Evolutionary conservation across 2,329 filamentous ascomycete species (phyloP).

Genomic region (Fusarium siculi): DNA sequence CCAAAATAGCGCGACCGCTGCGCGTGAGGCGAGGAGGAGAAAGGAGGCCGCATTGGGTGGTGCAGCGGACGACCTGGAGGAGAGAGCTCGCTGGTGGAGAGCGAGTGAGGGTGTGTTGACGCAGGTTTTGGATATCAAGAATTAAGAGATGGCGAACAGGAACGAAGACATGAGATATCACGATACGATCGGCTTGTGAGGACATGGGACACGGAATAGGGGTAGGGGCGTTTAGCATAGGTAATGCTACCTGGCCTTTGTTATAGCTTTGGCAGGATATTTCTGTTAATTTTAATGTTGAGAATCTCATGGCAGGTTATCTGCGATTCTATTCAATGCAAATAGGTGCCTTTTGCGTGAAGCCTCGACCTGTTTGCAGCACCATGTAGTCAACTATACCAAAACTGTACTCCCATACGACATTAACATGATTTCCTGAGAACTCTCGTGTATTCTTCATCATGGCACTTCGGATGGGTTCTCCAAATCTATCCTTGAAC

Average conservation of each 20-base stretch:
- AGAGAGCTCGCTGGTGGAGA: constrained; percentile 79
- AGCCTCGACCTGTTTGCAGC: not conserved
- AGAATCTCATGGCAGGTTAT: not conserved
- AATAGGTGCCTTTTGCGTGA: not conserved
- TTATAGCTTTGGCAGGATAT: not conserved
- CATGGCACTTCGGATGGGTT: too few relatives aligned
- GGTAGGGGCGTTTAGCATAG: constrained; percentile 29
- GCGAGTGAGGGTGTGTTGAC: constrained; percentile 73
- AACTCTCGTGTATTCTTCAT: not conserved
- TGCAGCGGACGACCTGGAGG: constrained; percentile 78
- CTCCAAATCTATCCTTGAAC: too few relatives aligned
- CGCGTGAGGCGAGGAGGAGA: constrained; percentile 75
- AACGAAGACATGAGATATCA: not conserved
- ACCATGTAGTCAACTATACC: too few relatives aligned
- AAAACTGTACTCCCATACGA: too few relatives aligned
- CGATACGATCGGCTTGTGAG: constrained; percentile 21
- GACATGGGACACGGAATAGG: not conserved
- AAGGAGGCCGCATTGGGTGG: constrained; percentile 74
- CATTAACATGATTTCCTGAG: not conserved
- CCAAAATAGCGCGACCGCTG: constrained; percentile 71
- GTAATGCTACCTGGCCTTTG: not conserved
- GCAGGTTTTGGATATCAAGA: constrained; percentile 69
- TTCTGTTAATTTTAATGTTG: not conserved
- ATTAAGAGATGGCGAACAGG: constrained; percentile 37
- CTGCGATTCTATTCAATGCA: not conserved